phyloP scores from a whole-genome alignment of 1,139 yeast species.

The Nadsonia starkeyi-henricii region DNA sequence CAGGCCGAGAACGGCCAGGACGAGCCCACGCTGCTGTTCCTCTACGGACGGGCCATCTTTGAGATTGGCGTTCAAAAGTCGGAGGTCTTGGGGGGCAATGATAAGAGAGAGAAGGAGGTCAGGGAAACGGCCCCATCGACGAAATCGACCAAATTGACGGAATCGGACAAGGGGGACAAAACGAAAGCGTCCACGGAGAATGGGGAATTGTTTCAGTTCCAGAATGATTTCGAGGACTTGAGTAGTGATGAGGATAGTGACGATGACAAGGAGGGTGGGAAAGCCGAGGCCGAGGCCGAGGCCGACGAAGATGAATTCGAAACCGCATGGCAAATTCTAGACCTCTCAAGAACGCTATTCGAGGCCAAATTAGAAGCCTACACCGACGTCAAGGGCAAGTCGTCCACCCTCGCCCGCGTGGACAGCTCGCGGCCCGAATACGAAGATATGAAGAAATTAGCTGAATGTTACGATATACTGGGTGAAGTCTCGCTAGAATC shows the following conservation, averaged over 20 bases:
- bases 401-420: slow-evolving; percentile 3
- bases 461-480: slow-evolving; percentile 64
- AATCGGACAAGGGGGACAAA: slow-evolving; percentile 15
- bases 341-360: slow-evolving; percentile 54
- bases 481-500: slow-evolving; percentile 87
- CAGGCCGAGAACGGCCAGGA: slow-evolving; percentile 40
- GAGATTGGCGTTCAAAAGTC: slow-evolving; percentile 63
- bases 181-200: slow-evolving; percentile 6
- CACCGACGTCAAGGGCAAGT: slow-evolving; percentile 10
- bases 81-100: slow-evolving; percentile 61
- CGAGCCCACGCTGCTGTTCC: slow-evolving; percentile 56
- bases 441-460: slow-evolving; percentile 37
- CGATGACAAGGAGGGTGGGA: slow-evolving; percentile 20
- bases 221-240: slow-evolving; percentile 30
- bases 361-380: slow-evolving; percentile 29
- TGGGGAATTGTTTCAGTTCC: slow-evolving; percentile 39
- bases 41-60: slow-evolving; percentile 73
- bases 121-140: slow-evolving; percentile 11
- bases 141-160: no score
- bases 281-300: slow-evolving; percentile 19
- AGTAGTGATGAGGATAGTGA: slow-evolving; percentile 21
- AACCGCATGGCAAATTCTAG: slow-evolving; percentile 78
- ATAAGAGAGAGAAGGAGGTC: slow-evolving; percentile 11
- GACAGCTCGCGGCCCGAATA: slow-evolving; percentile 17
- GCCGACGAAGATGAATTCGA: slow-evolving; percentile 43